Percentiles rank a stretch among this genome's conserved stretches.
These are phyloP conservation scores for Isabelozyma heimii DNA, from an alignment of 805 yeast genomes.

Conservation along the genomic window DNA sequence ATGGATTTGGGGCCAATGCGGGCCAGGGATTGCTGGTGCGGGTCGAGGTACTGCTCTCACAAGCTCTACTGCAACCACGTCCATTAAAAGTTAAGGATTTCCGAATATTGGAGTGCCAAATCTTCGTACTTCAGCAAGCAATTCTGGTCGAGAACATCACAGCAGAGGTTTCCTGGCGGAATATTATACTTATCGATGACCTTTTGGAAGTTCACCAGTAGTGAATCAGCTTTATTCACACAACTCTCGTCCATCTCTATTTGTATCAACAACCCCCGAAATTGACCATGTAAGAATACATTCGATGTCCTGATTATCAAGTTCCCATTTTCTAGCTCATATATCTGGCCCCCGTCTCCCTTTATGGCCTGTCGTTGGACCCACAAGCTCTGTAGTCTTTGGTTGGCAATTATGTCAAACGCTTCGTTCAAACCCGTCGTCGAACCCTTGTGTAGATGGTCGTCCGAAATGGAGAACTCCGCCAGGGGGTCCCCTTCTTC, in stretches of 20 bases:
- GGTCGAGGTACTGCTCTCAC: no score
- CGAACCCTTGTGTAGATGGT: conserved; percentile 48
- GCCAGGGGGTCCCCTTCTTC: conserved; percentile 23
- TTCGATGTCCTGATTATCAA: conserved; percentile 64
- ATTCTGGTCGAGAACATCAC: conserved; percentile 24
- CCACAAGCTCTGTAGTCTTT: conserved; percentile 71
- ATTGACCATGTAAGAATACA: conserved; percentile 69
- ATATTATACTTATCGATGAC: conserved; percentile 32
- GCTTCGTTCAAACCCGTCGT: conserved; percentile 55
- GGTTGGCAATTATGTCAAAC: conserved; percentile 52
- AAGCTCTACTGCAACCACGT: no score
- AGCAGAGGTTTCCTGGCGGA: conserved; percentile 37
- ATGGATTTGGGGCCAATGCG: background rate
- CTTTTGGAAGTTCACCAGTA: conserved; percentile 10
- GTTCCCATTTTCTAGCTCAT: conserved; percentile 52
- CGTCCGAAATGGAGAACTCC: conserved; percentile 29
- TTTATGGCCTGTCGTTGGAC: conserved; percentile 60
- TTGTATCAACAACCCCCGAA: conserved; percentile 67
- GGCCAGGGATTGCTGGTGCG: no score
- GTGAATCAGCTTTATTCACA: conserved; percentile 2
- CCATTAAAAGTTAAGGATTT: conserved; percentile 35
- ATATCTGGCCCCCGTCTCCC: conserved; percentile 74
- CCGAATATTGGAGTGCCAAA: conserved; percentile 40
- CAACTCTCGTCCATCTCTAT: conserved; percentile 35
- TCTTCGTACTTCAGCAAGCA: conserved; percentile 34